Evolutionary conservation across 2,329 filamentous ascomycete genomes (phyloP).

Genomic region (Xylariaceae sp.): DNA sequence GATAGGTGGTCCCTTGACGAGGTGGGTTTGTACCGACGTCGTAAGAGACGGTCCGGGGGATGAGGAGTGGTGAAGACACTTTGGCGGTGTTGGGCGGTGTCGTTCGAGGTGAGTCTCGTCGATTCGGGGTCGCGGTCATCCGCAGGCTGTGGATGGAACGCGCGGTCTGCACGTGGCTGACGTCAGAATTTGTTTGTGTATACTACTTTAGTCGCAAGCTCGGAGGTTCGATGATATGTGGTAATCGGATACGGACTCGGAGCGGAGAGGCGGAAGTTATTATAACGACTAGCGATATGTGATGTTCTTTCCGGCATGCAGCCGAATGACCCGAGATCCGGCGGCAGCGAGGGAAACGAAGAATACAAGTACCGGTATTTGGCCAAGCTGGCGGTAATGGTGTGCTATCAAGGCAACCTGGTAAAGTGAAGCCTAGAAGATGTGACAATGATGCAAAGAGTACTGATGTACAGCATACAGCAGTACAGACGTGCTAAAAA

Average conservation of each 20-base stretch:
- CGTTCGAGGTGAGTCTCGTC: slow-evolving; percentile 18
- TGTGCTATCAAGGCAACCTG: not conserved
- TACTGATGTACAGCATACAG: too few relatives aligned
- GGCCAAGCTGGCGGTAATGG: not conserved
- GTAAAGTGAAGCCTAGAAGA: not conserved
- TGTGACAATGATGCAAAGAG: too few relatives aligned
- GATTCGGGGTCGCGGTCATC: slow-evolving; percentile 19
- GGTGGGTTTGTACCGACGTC: slow-evolving; percentile 71
- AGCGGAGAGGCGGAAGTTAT: not conserved
- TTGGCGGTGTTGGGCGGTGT: slow-evolving; percentile 71
- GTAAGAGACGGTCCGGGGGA: slow-evolving; percentile 87
- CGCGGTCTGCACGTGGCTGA: not conserved
- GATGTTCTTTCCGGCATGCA: not conserved
- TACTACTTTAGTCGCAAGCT: too few relatives aligned
- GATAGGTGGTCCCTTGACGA: slow-evolving; percentile 54
- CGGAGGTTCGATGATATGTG: too few relatives aligned
- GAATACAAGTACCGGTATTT: not conserved
- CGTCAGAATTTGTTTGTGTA: too few relatives aligned
- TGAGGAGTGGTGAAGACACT: slow-evolving; percentile 84
- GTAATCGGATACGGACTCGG: too few relatives aligned
- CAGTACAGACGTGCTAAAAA: too few relatives aligned
- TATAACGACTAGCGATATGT: not conserved
- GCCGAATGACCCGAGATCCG: not conserved
- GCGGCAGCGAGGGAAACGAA: not conserved
- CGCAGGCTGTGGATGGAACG: slow-evolving; percentile 5